Percentiles rank a stretch among this genome's conserved stretches.
Conservation (phyloP, 2,329 filamentous ascomycete genomes). For the Ophiostoma ips region DNA sequence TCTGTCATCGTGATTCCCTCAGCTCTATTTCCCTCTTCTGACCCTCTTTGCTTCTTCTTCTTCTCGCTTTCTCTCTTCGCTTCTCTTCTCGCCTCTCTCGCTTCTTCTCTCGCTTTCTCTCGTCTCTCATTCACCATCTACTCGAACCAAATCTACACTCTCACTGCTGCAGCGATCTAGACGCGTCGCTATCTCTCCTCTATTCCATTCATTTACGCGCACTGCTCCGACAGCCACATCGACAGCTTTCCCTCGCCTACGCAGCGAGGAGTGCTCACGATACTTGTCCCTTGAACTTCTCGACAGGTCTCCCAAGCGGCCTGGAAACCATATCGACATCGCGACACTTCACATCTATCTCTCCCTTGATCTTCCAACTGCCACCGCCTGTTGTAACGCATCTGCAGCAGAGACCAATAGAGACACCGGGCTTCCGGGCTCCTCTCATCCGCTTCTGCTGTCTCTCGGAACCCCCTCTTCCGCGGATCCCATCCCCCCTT, state of each 20-base stretch:
- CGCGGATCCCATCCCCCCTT: conserved; percentile 1
- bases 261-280: too few relatives aligned
- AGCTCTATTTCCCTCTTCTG: background rate
- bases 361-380: too few relatives aligned
- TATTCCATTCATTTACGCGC: too few relatives aligned
- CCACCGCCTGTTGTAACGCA: too few relatives aligned
- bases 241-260: too few relatives aligned
- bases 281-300: too few relatives aligned
- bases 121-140: background rate
- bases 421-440: background rate
- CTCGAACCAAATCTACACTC: background rate
- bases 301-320: too few relatives aligned
- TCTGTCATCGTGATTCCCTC: background rate
- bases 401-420: background rate
- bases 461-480: background rate
- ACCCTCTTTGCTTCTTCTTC: background rate
- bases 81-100: background rate
- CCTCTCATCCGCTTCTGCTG: background rate
- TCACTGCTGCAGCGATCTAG: too few relatives aligned
- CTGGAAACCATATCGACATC: too few relatives aligned
- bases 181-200: too few relatives aligned
- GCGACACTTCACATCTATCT: too few relatives aligned
- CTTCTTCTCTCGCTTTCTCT: background rate
- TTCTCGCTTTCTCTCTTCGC: background rate
- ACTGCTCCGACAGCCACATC: too few relatives aligned